Conservation (phyloP, 495 filamentous ascomycete species). For the Podospora bellae-mahoneyi region DNA sequence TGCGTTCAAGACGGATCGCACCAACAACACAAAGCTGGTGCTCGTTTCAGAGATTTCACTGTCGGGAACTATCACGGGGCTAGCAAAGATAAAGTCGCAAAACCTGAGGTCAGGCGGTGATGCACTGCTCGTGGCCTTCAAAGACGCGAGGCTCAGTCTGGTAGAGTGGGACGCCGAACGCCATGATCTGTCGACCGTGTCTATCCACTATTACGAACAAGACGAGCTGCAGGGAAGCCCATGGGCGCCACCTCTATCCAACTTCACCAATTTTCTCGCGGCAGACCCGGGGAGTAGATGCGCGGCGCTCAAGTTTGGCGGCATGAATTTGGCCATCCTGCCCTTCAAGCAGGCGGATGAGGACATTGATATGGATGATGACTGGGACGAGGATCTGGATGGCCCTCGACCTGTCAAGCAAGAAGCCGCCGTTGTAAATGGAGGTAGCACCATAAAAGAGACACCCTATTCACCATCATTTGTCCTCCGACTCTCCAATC, state of each 20-base stretch:
- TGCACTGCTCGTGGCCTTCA: conserved; percentile 75
- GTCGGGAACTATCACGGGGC: conserved; percentile 75
- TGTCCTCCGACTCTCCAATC: conserved; percentile 75
- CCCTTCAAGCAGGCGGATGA: conserved; percentile 92
- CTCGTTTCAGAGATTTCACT: conserved; percentile 79
- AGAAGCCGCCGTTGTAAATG: conserved; percentile 48
- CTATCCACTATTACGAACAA: conserved; percentile 96
- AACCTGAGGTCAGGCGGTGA: conserved; percentile 76
- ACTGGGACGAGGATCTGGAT: conserved; percentile 78
- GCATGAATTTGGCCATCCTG: conserved; percentile 83
- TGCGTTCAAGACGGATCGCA: conserved; percentile 53
- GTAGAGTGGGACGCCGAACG: conserved; percentile 90
- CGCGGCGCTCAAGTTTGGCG: conserved; percentile 87
- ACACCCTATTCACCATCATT: conserved; percentile 89
- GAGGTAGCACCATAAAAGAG: conserved; percentile 53
- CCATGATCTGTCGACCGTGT: conserved; percentile 75
- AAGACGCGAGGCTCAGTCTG: conserved; percentile 87
- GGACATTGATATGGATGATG: conserved; percentile 79
- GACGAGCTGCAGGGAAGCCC: conserved; percentile 76
- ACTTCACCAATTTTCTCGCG: conserved; percentile 71
- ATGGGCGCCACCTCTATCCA: conserved; percentile 66
- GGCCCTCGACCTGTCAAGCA: conserved; percentile 48
- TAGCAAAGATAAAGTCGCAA: conserved; percentile 68
- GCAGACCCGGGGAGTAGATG: conserved; percentile 91
- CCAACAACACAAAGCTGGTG: conserved; percentile 70